These are phyloP conservation scores for Camelina hispida DNA, from an alignment of 345 rosid genomes.

Conservation along the genomic window DNA sequence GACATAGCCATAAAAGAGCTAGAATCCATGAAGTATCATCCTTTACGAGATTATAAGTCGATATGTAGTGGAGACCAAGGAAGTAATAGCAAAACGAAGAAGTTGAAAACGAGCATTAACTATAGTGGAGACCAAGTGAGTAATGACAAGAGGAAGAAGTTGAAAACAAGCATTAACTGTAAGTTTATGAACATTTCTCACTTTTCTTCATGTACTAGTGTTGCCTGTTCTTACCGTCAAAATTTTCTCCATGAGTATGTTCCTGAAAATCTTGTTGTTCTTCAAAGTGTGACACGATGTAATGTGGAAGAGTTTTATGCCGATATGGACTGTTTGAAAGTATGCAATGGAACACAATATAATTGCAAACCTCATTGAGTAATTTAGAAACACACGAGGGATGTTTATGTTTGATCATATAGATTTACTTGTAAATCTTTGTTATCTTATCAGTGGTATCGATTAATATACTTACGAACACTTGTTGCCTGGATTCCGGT, in stretches of 20 bases:
- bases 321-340: background rate
- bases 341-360: background rate
- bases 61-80: conserved; percentile 34
- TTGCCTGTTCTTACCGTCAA: background rate
- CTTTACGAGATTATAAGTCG: conserved; percentile 58
- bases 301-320: background rate
- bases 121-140: conserved; percentile 35
- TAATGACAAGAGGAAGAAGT: conserved; percentile 53
- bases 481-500: conserved; percentile 21
- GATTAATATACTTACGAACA: conserved; percentile 4
- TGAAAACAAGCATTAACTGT: conserved; percentile 49
- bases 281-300: background rate
- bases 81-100: conserved; percentile 50
- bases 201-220: conserved; percentile 19
- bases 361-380: conserved; percentile 20
- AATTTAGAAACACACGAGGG: conserved; percentile 1
- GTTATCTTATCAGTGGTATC: background rate
- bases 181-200: conserved; percentile 43
- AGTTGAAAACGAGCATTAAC: conserved; percentile 47
- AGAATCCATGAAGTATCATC: conserved; percentile 75
- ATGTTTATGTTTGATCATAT: conserved; percentile 1
- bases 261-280: background rate
- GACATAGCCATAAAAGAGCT: conserved; percentile 63
- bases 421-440: background rate
- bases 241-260: background rate